phyloP scores from a whole-genome alignment of 371 early-diverging fungal genomes.

The Apophysomyces sp. region DNA sequence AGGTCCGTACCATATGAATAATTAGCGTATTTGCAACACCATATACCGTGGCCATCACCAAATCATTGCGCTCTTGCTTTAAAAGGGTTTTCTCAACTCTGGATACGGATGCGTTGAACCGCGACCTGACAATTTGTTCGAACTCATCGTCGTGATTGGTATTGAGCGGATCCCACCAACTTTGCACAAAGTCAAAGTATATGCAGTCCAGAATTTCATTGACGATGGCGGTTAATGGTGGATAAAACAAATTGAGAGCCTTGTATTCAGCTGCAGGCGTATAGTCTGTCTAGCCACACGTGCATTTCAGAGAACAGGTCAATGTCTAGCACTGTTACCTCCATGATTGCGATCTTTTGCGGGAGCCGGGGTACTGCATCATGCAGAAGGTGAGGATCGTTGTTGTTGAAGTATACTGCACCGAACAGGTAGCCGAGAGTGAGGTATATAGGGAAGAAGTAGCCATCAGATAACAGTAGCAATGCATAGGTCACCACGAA shows the following conservation, averaged over 20 bases:
- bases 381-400: neutral
- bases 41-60: constrained; percentile 48
- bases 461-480: constrained; percentile 29
- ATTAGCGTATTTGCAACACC: constrained; percentile 51
- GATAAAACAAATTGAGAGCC: constrained; percentile 28
- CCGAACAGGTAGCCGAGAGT: constrained; percentile 27
- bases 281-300: neutral
- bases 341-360: neutral
- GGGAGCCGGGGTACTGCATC: neutral
- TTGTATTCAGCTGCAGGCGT: constrained; percentile 1
- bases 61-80: constrained; percentile 49
- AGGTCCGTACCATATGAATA: constrained; percentile 48
- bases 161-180: constrained; percentile 52
- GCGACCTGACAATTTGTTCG: constrained; percentile 24
- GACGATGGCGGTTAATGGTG: constrained; percentile 30
- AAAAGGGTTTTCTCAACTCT: constrained; percentile 40
- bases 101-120: constrained; percentile 27
- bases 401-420: constrained; percentile 15
- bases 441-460: constrained; percentile 25
- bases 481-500: constrained; percentile 17
- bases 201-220: constrained; percentile 39
- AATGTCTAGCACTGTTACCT: neutral
- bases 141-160: constrained; percentile 26
- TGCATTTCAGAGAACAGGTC: neutral
- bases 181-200: constrained; percentile 48